Base-by-base conservation (phyloP, 2,329 filamentous ascomycete species). In the Penicillium freii region DNA sequence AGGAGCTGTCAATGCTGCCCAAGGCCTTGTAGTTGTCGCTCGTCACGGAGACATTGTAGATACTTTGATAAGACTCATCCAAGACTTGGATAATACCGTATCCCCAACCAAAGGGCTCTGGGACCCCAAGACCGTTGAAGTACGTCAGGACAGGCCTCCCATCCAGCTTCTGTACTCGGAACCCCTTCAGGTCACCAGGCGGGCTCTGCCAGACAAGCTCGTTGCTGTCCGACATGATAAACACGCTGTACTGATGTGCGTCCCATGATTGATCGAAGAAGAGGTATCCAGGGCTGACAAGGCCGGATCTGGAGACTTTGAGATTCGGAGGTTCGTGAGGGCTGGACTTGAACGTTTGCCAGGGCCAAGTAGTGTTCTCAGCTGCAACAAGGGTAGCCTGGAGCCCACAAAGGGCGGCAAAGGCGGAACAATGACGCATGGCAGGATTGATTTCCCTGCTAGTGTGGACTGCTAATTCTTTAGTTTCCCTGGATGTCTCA, bases 121-220 rank as follows among this genome's bases (percentile, higher is more conserved):
- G 57, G 45, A 45, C 63, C 51, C 15, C 69, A 67, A 39, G 62
- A 56, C 69, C 69, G 21, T 53, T 46, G 51, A 53, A 73, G 57
- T 66, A 71, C 9, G 61, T 68, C 25, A 73, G 54, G 4, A 72
- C 69, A 9, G 62, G 66, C 19, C 65, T 44, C 1, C 60, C 66
- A 43, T 66, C 54, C 9, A 70, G 61, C 15, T 52, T 63, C 55
- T 72, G 69, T 2, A 64, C 64, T 21, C 63, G 62, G 23, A 72
- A 60, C 31, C 61, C 68, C 9, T 60, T 59, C 11, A 63, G 60
- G 8, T 63, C 60, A 25, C 62, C 66, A 9, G 46, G 36, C 11
- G 63, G 58, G 3, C 70, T 65, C 42, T 69, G 66, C 64, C 66
- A 72, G 31, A 72, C 61, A 9, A 72, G 62, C 31, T 71, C 51